These are phyloP conservation scores for Colletotrichum tabaci DNA, from an alignment of 2,329 filamentous ascomycete species.

Conservation along the genomic window DNA sequence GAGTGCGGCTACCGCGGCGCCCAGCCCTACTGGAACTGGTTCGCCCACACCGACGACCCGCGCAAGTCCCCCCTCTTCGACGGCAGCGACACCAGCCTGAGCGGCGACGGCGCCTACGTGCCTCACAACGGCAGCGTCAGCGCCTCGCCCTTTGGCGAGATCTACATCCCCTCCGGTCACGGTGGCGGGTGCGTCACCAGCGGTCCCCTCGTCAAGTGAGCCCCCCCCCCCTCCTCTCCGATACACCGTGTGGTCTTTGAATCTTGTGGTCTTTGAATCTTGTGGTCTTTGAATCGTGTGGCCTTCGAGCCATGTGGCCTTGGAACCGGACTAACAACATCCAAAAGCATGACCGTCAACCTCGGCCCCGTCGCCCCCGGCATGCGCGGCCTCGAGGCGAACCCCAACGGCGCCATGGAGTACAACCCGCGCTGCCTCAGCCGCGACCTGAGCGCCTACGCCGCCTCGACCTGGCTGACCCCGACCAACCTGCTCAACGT, in stretches of 20 bases:
- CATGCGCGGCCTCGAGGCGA: conserved; percentile 24
- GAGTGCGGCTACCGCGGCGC: conserved; percentile 43
- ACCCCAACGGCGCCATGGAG: conserved; percentile 23
- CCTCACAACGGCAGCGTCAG: conserved; percentile 45
- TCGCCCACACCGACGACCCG: conserved; percentile 48
- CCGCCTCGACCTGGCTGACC: conserved; percentile 44
- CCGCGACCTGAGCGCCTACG: conserved; percentile 48
- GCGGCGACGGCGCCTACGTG: conserved; percentile 55
- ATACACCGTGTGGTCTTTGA: no score
- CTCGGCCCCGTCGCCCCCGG: conserved; percentile 49
- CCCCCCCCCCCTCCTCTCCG: no score
- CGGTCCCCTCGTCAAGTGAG: conserved; percentile 50
- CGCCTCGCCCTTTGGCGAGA: conserved; percentile 43
- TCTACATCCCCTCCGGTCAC: conserved; percentile 52
- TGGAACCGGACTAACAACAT: neutral
- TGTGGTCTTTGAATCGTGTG: no score
- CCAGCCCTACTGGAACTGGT: conserved; percentile 56
- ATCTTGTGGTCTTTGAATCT: no score
- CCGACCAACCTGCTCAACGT: conserved; percentile 46
- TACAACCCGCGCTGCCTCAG: conserved; percentile 52
- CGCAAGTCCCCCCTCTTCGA: conserved; percentile 57
- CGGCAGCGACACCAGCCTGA: conserved; percentile 56
- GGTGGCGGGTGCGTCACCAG: conserved; percentile 53
- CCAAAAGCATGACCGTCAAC: conserved; percentile 46
- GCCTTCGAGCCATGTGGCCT: no score